Percentiles rank a stretch among this genome's conserved stretches.
These are phyloP conservation scores for Colletotrichum orchidophilum DNA, from an alignment of 2,329 filamentous ascomycete genomes.

Conservation along the genomic window DNA sequence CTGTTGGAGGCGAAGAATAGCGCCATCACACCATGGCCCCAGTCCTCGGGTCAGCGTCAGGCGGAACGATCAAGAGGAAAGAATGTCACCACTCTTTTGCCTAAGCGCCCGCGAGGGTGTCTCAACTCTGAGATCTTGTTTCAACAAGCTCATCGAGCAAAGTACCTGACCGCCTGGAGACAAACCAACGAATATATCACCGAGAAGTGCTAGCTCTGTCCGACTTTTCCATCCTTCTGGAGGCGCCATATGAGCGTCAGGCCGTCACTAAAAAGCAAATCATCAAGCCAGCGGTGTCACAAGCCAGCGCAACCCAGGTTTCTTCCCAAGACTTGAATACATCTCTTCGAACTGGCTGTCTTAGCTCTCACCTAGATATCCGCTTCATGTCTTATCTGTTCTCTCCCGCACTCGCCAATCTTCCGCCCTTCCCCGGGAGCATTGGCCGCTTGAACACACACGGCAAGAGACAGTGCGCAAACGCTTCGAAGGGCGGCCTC, in stretches of 20 bases:
- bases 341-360: conserved; percentile 6
- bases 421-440: conserved; percentile 29
- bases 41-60: conserved; percentile 23
- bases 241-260: background rate
- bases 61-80: conserved; percentile 22
- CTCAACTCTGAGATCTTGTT: conserved; percentile 24
- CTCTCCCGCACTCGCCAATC: conserved; percentile 17
- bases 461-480: conserved; percentile 17
- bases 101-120: conserved; percentile 20
- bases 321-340: conserved; percentile 8
- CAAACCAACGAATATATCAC: background rate
- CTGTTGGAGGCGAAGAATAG: conserved; percentile 7
- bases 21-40: conserved; percentile 22
- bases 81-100: conserved; percentile 8
- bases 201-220: background rate
- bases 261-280: background rate
- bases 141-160: conserved; percentile 20
- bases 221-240: background rate
- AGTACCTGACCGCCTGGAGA: background rate
- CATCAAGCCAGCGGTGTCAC: background rate
- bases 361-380: conserved; percentile 7
- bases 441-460: conserved; percentile 12
- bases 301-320: background rate
- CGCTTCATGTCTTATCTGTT: conserved; percentile 32
- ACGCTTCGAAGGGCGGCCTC: conserved; percentile 21